Percentiles rank a stretch among this genome's conserved stretches.
Conservation (phyloP, 2,329 filamentous ascomycete genomes). For the Colletotrichum abscissum region DNA sequence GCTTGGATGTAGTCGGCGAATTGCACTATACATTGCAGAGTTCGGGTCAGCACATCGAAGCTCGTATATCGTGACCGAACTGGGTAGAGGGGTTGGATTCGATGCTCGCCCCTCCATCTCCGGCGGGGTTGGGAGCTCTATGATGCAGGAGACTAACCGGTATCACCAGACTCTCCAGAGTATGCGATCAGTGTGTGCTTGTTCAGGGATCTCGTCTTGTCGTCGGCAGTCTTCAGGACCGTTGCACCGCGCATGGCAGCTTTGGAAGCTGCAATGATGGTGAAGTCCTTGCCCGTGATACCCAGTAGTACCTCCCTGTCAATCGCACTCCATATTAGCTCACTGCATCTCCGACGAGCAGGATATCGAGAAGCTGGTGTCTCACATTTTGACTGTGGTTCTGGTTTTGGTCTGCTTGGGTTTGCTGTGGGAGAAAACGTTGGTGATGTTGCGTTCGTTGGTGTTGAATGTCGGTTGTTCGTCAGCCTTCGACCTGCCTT, state of each 20-base stretch:
- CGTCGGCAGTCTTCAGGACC: conserved; percentile 92
- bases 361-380: not conserved
- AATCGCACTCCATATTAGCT: conserved; percentile 29
- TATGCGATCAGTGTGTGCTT: conserved; percentile 95
- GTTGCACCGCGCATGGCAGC: conserved; percentile 98
- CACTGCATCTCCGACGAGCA: conserved; percentile 23
- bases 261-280: conserved; percentile 96
- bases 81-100: not conserved
- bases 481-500: conserved; percentile 30
- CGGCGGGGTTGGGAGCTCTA: conserved; percentile 4
- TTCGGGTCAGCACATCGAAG: conserved; percentile 29
- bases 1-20: conserved; percentile 99
- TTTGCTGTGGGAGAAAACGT: conserved; percentile 1
- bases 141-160: conserved; percentile 65
- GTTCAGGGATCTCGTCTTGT: conserved; percentile 95
- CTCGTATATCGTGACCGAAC: not conserved
- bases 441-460: conserved; percentile 29
- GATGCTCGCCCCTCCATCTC: not conserved
- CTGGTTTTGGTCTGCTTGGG: conserved; percentile 9
- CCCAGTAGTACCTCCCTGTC: conserved; percentile 95
- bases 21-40: conserved; percentile 74
- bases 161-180: conserved; percentile 96
- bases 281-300: conserved; percentile 99
- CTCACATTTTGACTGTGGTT: conserved; percentile 44
- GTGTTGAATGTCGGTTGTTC: conserved; percentile 24